Conservation (phyloP, 805 yeast species). For the Debaryomyces castellii region DNA sequence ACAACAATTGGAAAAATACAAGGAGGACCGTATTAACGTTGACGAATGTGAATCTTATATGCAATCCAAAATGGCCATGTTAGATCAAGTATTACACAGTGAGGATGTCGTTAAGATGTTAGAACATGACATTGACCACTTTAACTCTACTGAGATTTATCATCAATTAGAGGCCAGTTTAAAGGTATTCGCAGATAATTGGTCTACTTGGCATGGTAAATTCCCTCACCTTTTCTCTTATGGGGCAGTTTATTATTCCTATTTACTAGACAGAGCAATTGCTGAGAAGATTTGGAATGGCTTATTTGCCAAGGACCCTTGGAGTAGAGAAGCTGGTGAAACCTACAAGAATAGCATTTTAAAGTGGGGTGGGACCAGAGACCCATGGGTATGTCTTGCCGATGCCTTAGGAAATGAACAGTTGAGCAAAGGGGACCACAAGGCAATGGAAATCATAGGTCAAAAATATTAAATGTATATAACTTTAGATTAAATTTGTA, state of each 20-base stretch:
- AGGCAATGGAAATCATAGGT: slow-evolving; percentile 58
- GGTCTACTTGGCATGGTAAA: slow-evolving; percentile 88
- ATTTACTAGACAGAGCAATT: slow-evolving; percentile 86
- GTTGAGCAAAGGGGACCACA: slow-evolving; percentile 62
- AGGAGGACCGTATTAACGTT: slow-evolving; percentile 50
- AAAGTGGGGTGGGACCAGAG: slow-evolving; percentile 91
- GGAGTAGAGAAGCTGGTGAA: slow-evolving; percentile 71
- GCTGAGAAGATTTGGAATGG: slow-evolving; percentile 83
- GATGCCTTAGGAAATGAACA: slow-evolving; percentile 68
- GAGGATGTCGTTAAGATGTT: slow-evolving; percentile 26
- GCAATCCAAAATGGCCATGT: slow-evolving; percentile 84
- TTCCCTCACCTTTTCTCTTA: slow-evolving; percentile 92
- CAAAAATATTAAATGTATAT: slow-evolving; percentile 2
- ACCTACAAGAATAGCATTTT: slow-evolving; percentile 67
- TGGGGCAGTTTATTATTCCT: slow-evolving; percentile 92
- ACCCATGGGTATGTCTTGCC: slow-evolving; percentile 85
- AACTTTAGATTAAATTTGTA: neutral
- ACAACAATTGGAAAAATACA: slow-evolving; percentile 49
- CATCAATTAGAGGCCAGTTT: slow-evolving; percentile 61
- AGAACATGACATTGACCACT: slow-evolving; percentile 16
- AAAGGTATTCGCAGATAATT: slow-evolving; percentile 62
- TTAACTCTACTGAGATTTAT: slow-evolving; percentile 62
- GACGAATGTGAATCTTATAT: slow-evolving; percentile 75
- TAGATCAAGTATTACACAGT: slow-evolving; percentile 79
- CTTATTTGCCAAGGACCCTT: slow-evolving; percentile 69